phyloP scores from a whole-genome alignment of 768 basidiomycete genomes.

The Rhodotorula toruloides region DNA sequence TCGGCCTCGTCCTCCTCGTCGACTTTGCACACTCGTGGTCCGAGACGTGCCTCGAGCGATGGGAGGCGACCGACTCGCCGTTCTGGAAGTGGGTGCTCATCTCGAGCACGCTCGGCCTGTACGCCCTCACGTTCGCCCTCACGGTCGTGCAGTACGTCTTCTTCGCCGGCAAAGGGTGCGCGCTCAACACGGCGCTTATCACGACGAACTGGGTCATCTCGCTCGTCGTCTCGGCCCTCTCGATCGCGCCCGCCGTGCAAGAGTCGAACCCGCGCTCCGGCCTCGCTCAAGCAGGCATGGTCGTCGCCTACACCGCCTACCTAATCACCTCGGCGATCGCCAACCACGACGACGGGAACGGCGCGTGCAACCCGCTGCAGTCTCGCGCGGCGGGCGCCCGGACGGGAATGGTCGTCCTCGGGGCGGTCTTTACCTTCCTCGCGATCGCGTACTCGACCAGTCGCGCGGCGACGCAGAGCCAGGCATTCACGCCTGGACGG shows the following conservation, averaged over 20 bases:
- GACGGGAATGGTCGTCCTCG: conserved; percentile 79
- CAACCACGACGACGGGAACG: conserved; percentile 68
- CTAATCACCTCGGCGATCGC: conserved; percentile 87
- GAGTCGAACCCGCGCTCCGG: conserved; percentile 91
- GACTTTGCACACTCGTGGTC: conserved; percentile 99
- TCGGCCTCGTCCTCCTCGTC: conserved; percentile 92
- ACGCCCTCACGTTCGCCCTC: conserved; percentile 72
- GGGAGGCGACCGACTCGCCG: conserved; percentile 76
- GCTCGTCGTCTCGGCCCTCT: conserved; percentile 71
- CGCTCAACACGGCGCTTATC: conserved; percentile 94
- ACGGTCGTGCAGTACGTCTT: conserved; percentile 86
- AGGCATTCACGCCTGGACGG: conserved; percentile 64
- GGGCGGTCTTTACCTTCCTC: conserved; percentile 92
- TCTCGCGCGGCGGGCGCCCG: conserved; percentile 60
- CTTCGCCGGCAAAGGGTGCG: conserved; percentile 81
- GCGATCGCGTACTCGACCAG: conserved; percentile 97
- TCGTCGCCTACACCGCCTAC: conserved; percentile 96
- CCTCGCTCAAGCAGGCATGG: conserved; percentile 90
- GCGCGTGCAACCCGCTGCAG: conserved; percentile 79
- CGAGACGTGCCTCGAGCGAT: conserved; percentile 90
- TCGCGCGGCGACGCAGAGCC: conserved; percentile 89
- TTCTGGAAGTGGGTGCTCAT: conserved; percentile 96
- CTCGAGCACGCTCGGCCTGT: conserved; percentile 84
- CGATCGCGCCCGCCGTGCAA: conserved; percentile 78
- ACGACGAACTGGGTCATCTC: conserved; percentile 82